Percentiles rank a stretch among this genome's conserved stretches.
phyloP scores from a whole-genome alignment of 495 filamentous ascomycete genomes.

The Neurospora tetrasperma region DNA sequence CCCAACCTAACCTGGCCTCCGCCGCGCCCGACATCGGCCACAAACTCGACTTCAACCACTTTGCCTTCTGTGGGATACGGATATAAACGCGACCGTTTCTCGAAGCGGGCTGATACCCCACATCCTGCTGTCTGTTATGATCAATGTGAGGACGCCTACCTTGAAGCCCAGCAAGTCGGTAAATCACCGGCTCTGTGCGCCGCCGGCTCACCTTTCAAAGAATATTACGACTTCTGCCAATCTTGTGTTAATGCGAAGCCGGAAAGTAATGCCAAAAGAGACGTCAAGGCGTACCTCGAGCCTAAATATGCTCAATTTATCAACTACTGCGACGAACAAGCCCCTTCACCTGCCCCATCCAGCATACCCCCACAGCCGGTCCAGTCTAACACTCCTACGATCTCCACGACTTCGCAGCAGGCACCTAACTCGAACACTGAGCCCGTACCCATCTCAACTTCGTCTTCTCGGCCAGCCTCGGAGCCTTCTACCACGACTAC shows the following conservation, averaged over 20 bases:
- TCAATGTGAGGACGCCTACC: slow-evolving; percentile 39
- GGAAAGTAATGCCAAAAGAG: too few species aligned
- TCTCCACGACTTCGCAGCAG: slow-evolving; percentile 16
- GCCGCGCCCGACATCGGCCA: background rate
- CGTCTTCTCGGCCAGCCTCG: slow-evolving; percentile 8
- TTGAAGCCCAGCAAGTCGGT: slow-evolving; percentile 39
- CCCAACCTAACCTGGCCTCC: slow-evolving; percentile 30
- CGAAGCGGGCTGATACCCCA: too few species aligned
- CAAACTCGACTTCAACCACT: slow-evolving; percentile 5
- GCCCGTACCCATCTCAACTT: slow-evolving; percentile 13
- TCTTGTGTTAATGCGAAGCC: too few species aligned
- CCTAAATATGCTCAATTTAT: slow-evolving; percentile 20
- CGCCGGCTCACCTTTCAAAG: background rate
- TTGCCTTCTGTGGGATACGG: background rate
- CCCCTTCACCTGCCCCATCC: background rate
- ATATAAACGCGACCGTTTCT: background rate
- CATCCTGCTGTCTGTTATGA: slow-evolving; percentile 19
- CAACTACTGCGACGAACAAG: slow-evolving; percentile 20
- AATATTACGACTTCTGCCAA: background rate
- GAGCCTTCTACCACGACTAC: slow-evolving; percentile 13
- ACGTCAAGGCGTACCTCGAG: slow-evolving; percentile 10
- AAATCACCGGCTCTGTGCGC: slow-evolving; percentile 37
- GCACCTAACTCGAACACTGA: slow-evolving; percentile 17
- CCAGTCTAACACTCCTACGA: slow-evolving; percentile 10
- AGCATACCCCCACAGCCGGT: slow-evolving; percentile 8